These are phyloP conservation scores for Ceratobasidium sp. DNA, from an alignment of 1,284 basidiomycete genomes.

Conservation along the genomic window DNA sequence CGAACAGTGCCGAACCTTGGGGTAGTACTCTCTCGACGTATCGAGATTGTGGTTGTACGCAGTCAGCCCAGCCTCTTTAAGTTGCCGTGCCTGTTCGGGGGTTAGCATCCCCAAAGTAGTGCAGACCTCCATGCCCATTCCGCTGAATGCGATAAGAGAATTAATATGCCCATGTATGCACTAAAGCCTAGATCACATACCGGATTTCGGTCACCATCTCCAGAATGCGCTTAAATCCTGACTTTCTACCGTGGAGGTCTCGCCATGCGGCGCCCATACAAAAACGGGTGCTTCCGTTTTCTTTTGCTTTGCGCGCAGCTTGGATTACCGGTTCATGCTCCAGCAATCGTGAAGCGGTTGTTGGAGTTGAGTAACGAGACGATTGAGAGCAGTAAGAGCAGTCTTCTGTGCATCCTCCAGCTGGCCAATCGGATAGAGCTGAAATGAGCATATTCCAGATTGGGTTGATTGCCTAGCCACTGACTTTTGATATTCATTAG, in stretches of 20 bases:
- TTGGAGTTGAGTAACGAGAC: constrained; percentile 87
- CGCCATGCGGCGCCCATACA: constrained; percentile 99
- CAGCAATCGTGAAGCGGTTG: constrained; percentile 88
- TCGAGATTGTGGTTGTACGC: constrained; percentile 99
- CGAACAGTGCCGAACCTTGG: constrained; percentile 61
- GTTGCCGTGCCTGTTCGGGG: constrained; percentile 88
- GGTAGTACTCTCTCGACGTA: constrained; percentile 97
- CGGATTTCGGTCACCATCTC: constrained; percentile 77
- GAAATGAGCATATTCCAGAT: constrained; percentile 3
- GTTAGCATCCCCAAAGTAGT: constrained; percentile 97
- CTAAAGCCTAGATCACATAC: constrained; percentile 38
- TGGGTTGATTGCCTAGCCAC: constrained; percentile 48
- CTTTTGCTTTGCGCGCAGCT: constrained; percentile 91
- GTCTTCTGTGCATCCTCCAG: constrained; percentile 95
- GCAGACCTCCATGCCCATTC: constrained; percentile 97
- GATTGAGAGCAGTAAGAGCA: constrained; percentile 99
- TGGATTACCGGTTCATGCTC: constrained; percentile 91
- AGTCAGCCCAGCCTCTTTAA: constrained; percentile 95
- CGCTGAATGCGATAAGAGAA: constrained; percentile 60
- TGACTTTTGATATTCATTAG: constrained; percentile 99
- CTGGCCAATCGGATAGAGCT: constrained; percentile 52
- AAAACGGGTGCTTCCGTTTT: constrained; percentile 95
- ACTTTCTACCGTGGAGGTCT: constrained; percentile 91
- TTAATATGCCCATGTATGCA: constrained; percentile 24
- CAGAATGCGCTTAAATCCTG: constrained; percentile 91